Evolutionary conservation across 2,329 filamentous ascomycete genomes (phyloP), one percentile per base, ranked within the genome.

Genomic region (Aspergillus sp.): DNA sequence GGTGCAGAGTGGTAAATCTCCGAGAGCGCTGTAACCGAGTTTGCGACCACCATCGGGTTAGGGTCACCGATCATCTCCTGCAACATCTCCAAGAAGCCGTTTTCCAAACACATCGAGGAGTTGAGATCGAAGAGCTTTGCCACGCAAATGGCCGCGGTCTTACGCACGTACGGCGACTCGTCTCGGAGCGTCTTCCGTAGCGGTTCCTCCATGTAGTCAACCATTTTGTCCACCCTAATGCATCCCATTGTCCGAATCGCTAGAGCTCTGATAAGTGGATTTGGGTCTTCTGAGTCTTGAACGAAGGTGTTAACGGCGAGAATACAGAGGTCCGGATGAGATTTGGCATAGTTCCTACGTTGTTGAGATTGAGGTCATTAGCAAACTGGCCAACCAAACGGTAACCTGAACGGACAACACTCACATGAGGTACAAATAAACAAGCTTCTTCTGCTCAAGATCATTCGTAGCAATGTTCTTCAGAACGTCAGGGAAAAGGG

Each of bases 151-250:
- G 91, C 93, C 39, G 93, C 93, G 2, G 93, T 98, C 75, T 98
- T 98, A 60, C 93, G 87, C 52, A 98, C 93, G 69, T 98, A 98
- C 0, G 93, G 93, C 43, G 91, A 97, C 71, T 98, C 93, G 72
- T 98, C 93, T 69, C 90, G 84, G 57, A 98, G 76, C 10, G 93
- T 98, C 74, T 98, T 98, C 60, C 93, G 82, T 53, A 98, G 73
- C 12, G 93, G 93, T 64, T 98, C 93, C 69, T 97, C 93, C 91
- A 98, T 97, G 69, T 98, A 98, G 67, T 98, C 93, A 56, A 97
- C 89, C 89, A 98, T 98, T 72, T 98, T 98, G 60, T 97, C 93
- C 48, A 98, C 93, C 48, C 93, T 79, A 61, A 98, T 97, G 65
- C 93, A 97, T 37, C 93, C 93, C 93, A 98, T 98, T 30, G 93